A percentile compares a stretch with the other conserved stretches of the same genome.
Evolutionary conservation across 768 basidiomycete genomes (phyloP).

Genomic region (Lentinula raphanica): DNA sequence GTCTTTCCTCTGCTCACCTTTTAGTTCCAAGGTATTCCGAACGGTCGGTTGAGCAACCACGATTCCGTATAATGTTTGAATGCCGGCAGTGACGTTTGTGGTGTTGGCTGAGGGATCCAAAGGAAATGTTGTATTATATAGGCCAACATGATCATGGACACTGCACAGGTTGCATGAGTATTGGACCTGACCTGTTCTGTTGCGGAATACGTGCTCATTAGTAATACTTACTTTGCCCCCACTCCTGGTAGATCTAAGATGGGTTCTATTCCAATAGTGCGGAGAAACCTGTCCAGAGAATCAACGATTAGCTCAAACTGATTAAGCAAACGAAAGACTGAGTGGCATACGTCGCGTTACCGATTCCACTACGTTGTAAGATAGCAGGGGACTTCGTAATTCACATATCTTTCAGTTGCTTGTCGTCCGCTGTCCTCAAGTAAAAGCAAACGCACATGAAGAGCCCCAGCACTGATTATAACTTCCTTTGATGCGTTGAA

Average conservation of each 20-base stretch:
- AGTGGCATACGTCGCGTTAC: conserved; percentile 10
- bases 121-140: conserved; percentile 12
- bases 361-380: conserved; percentile 14
- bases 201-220: too few relatives aligned
- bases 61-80: conserved; percentile 2
- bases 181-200: too few relatives aligned
- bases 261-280: conserved; percentile 10
- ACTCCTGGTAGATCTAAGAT: conserved; percentile 17
- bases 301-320: not conserved
- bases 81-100: conserved; percentile 1
- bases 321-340: not conserved
- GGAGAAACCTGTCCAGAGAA: conserved; percentile 4
- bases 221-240: conserved; percentile 13
- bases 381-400: conserved; percentile 9
- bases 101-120: conserved; percentile 10
- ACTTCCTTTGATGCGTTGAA: conserved; percentile 8
- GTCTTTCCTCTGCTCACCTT: conserved; percentile 5
- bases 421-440: not conserved
- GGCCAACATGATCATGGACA: conserved; percentile 12
- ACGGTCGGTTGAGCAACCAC: conserved; percentile 12
- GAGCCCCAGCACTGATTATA: conserved; percentile 10
- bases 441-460: conserved; percentile 8
- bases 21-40: conserved; percentile 9
- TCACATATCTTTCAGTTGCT: not conserved
- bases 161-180: not conserved